phyloP scores from a whole-genome alignment of 1,139 yeast species.

The Pichia sp. region DNA sequence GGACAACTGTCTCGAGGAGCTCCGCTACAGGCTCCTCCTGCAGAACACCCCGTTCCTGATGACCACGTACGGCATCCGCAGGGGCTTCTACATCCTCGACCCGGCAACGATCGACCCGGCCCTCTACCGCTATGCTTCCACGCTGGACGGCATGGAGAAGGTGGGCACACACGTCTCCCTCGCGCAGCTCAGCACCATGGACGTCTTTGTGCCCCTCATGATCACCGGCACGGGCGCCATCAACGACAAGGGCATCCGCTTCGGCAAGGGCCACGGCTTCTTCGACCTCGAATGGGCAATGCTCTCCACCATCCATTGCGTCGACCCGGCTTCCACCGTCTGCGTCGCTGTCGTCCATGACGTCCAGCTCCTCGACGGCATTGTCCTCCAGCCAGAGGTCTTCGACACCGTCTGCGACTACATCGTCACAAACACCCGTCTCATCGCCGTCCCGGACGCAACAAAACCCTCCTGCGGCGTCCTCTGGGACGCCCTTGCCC shows the following conservation, averaged over 20 bases:
- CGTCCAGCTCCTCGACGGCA: slow-evolving; percentile 27
- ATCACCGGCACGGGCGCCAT: slow-evolving; percentile 33
- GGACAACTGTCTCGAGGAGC: slow-evolving; percentile 30
- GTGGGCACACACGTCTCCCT: slow-evolving; percentile 22
- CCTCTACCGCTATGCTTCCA: slow-evolving; percentile 26
- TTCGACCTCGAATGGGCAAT: slow-evolving; percentile 33
- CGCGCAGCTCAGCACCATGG: slow-evolving; percentile 18
- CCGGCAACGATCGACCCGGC: slow-evolving; percentile 24
- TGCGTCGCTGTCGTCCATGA: slow-evolving; percentile 32
- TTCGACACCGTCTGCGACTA: slow-evolving; percentile 32
- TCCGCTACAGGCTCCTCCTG: slow-evolving; percentile 24
- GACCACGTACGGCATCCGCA: slow-evolving; percentile 30
- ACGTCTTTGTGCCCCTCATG: slow-evolving; percentile 23
- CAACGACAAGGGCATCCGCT: slow-evolving; percentile 29
- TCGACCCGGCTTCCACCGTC: slow-evolving; percentile 20
- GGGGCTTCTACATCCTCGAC: slow-evolving; percentile 29
- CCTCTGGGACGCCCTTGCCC: slow-evolving; percentile 28
- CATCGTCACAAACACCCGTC: slow-evolving; percentile 26
- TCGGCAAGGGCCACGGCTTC: slow-evolving; percentile 32
- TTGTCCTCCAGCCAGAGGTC: slow-evolving; percentile 27
- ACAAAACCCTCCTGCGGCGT: slow-evolving; percentile 29
- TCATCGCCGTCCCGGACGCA: slow-evolving; percentile 20
- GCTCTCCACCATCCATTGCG: slow-evolving; percentile 26
- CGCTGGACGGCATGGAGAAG: slow-evolving; percentile 31
- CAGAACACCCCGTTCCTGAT: slow-evolving; percentile 27